Evolutionary conservation across 768 basidiomycete genomes (phyloP).

Genomic region (Leccinum obscurum): DNA sequence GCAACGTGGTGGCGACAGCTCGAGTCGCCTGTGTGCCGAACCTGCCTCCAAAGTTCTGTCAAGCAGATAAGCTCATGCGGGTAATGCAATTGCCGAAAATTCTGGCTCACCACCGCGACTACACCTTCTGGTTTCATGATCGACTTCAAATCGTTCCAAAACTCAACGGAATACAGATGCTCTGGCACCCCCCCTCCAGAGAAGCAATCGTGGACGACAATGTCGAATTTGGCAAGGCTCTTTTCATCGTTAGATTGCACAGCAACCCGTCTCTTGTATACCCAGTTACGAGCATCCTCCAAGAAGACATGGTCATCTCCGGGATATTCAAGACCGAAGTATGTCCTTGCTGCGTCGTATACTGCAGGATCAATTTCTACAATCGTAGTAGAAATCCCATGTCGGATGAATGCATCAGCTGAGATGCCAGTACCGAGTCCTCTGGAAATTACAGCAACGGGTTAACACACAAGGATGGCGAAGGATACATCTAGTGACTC

Average conservation of each 20-base stretch:
- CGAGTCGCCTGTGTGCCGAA: slow-evolving; percentile 60
- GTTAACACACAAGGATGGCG: slow-evolving; percentile 9
- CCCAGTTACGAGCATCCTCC: slow-evolving; percentile 75
- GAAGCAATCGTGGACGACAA: slow-evolving; percentile 90
- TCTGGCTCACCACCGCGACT: slow-evolving; percentile 69
- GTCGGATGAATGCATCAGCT: slow-evolving; percentile 69
- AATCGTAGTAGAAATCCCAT: slow-evolving; percentile 71
- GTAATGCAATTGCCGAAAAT: background rate
- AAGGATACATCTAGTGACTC: slow-evolving; percentile 25
- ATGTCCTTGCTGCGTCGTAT: slow-evolving; percentile 75
- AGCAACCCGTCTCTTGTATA: slow-evolving; percentile 40
- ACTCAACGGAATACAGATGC: slow-evolving; percentile 81
- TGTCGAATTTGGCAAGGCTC: slow-evolving; percentile 48
- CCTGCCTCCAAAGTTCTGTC: slow-evolving; percentile 83
- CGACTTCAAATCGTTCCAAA: slow-evolving; percentile 71
- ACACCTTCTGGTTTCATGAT: slow-evolving; percentile 71
- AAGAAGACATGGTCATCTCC: slow-evolving; percentile 62
- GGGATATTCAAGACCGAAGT: slow-evolving; percentile 77
- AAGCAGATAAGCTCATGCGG: slow-evolving; percentile 4
- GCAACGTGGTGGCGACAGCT: slow-evolving; percentile 69
- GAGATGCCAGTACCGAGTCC: slow-evolving; percentile 88
- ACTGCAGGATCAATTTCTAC: slow-evolving; percentile 95
- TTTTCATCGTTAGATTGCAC: slow-evolving; percentile 24
- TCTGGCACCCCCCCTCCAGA: slow-evolving; percentile 91
- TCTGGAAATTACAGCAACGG: slow-evolving; percentile 40